A percentile compares a stretch with the other conserved stretches of the same genome.
Conservation (phyloP, 805 yeast genomes). For the Cephaloascus fragrans region DNA sequence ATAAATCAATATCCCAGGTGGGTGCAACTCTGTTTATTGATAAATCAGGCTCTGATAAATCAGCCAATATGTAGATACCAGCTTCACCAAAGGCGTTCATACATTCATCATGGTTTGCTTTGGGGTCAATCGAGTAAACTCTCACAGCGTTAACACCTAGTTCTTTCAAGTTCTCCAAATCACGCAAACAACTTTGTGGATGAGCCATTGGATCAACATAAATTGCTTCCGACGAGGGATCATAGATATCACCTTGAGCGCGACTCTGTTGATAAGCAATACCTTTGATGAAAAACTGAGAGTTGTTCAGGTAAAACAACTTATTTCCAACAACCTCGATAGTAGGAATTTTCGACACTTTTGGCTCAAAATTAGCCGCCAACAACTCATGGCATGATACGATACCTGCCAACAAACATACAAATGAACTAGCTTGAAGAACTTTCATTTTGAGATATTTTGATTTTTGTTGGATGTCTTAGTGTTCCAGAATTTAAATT, state of each 20-base stretch:
- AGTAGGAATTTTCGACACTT: slow-evolving; percentile 19
- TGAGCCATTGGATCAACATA: slow-evolving; percentile 76
- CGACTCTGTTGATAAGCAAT: slow-evolving; percentile 77
- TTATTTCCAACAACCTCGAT: slow-evolving; percentile 64
- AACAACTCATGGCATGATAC: neutral
- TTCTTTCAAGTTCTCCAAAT: slow-evolving; percentile 63
- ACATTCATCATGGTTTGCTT: slow-evolving; percentile 63
- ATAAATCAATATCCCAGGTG: slow-evolving; percentile 21
- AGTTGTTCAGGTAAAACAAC: slow-evolving; percentile 60
- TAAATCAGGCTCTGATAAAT: slow-evolving; percentile 36
- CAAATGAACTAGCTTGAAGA: neutral
- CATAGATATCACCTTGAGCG: slow-evolving; percentile 24
- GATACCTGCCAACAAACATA: neutral
- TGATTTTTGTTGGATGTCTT: neutral
- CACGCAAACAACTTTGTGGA: slow-evolving; percentile 61
- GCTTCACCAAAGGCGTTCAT: slow-evolving; percentile 69
- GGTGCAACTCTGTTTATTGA: slow-evolving; percentile 21
- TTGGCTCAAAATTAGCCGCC: neutral
- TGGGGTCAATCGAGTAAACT: slow-evolving; percentile 78
- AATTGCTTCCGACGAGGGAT: slow-evolving; percentile 9
- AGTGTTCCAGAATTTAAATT: no score
- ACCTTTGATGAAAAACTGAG: slow-evolving; percentile 83
- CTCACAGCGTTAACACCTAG: slow-evolving; percentile 72
- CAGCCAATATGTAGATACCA: slow-evolving; percentile 88
- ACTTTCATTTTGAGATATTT: no score